phyloP scores from a whole-genome alignment of 345 rosid genomes.

The Orychophragmus violaceus region DNA sequence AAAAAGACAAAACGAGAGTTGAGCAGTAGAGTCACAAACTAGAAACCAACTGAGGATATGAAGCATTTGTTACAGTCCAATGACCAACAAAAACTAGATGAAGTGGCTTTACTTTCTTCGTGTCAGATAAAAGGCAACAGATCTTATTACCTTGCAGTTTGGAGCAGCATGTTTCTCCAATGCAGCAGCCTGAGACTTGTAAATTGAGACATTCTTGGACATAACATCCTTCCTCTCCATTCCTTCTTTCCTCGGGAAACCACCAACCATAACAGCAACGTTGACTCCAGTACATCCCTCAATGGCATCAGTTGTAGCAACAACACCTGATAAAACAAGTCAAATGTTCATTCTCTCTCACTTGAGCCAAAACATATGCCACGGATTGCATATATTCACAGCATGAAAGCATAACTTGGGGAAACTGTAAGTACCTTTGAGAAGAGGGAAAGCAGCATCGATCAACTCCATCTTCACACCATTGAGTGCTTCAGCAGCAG shows the following conservation, averaged over 20 bases:
- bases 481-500: conserved; percentile 94
- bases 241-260: conserved; percentile 98
- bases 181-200: conserved; percentile 97
- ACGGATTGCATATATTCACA: neutral
- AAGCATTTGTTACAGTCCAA: neutral
- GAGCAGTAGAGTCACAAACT: neutral
- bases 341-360: neutral
- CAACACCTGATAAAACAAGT: conserved; percentile 57
- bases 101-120: neutral
- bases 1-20: neutral
- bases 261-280: conserved; percentile 97
- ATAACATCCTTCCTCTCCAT: conserved; percentile 99
- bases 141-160: conserved; percentile 74
- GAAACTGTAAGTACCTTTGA: conserved; percentile 51
- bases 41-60: neutral
- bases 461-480: conserved; percentile 98
- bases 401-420: neutral
- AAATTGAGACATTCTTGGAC: conserved; percentile 92
- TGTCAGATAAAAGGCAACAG: neutral
- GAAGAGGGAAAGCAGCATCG: conserved; percentile 98
- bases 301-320: conserved; percentile 91
- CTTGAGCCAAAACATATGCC: neutral
- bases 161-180: conserved; percentile 88
- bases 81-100: neutral
- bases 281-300: conserved; percentile 95